Base-by-base conservation (phyloP, 176 grass and related monocot genomes). In the Themeda triandra region DNA sequence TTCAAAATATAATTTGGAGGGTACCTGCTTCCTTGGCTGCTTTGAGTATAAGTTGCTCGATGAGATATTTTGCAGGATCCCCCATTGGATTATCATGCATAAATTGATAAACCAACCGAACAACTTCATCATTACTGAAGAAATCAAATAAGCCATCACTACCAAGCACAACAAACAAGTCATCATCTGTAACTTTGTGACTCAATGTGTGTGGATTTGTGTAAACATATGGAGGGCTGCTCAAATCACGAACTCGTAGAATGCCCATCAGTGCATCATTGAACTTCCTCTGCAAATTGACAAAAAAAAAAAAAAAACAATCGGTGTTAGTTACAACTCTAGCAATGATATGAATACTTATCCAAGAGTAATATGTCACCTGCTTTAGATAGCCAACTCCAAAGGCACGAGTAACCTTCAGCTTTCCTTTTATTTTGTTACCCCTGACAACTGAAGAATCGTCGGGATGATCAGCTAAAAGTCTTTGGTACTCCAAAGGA, bases 91-190 rank as follows among this genome's bases (percentile, higher is more conserved):
- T 94, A 37, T 94, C 86, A 71, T 94, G 77, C 28, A 96, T 94
- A 88, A 89, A 99, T 69, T 91, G 84, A 86, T 93, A 86, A 92
- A 94, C 97, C 60, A 96, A 80, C 53, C 78, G 75, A 73, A 96
- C 93, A 86, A 99, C 90, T 86, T 99, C 90, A 85, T 96, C 82
- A 25, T 96, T 99, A 46, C 74, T 85, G 78, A 96, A 96, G 84
- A 99, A 99, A 89, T 99, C 97, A 64, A 96, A 99, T 67, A 99
- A 88, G 37, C 97, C 97, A 72, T 99, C 97, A 56, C 97, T 99
- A 13, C 97, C 97, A 71, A 99, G 86, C 58, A 99, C 92, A 79
- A 96, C 90, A 88, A 99, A 99, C 75, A 96, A 79, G 60, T 99
- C 97, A 14, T 92, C 88, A 39, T 92, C 81, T 32, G 86, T 77